Evolutionary conservation across 2,329 filamentous ascomycete species (phyloP).

Genomic region (Penicillium sp.): DNA sequence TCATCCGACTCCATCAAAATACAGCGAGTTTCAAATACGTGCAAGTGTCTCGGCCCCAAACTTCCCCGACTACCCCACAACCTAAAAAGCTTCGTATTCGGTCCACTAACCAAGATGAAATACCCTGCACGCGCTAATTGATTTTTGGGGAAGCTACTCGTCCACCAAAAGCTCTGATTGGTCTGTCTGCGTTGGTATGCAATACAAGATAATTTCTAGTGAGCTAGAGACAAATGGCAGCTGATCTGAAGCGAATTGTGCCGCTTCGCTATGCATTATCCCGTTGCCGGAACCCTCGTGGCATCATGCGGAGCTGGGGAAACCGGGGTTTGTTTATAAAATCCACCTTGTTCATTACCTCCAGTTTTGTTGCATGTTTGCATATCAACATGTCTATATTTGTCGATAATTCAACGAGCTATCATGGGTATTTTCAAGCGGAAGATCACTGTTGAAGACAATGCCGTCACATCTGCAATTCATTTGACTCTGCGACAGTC

Average conservation of each 20-base stretch:
- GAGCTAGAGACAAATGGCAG: not conserved
- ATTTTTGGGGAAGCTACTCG: not conserved
- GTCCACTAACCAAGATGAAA: not conserved
- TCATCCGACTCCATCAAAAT: not conserved
- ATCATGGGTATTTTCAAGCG: conserved; percentile 13
- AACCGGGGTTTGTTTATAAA: conserved; percentile 4
- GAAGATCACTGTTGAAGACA: conserved; percentile 34
- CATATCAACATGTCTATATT: not conserved
- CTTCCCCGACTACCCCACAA: conserved; percentile 1
- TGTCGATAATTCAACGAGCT: not conserved
- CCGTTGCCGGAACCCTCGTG: not conserved
- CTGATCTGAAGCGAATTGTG: not conserved
- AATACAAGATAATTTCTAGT: not conserved
- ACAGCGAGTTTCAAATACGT: not conserved
- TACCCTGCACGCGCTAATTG: not conserved
- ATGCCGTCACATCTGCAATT: conserved; percentile 54
- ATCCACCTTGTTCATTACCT: not conserved
- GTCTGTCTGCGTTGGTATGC: not conserved
- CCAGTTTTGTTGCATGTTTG: not conserved
- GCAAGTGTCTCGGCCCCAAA: not conserved
- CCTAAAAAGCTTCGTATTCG: not conserved
- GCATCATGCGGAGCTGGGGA: not conserved
- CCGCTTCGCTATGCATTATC: conserved; percentile 3
- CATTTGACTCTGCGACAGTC: conserved; percentile 67
- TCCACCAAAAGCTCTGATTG: not conserved